Evolutionary conservation across 2,329 filamentous ascomycete species (phyloP), one percentile per base, ranked within the genome.

Genomic region (Alternaria infectoria): DNA sequence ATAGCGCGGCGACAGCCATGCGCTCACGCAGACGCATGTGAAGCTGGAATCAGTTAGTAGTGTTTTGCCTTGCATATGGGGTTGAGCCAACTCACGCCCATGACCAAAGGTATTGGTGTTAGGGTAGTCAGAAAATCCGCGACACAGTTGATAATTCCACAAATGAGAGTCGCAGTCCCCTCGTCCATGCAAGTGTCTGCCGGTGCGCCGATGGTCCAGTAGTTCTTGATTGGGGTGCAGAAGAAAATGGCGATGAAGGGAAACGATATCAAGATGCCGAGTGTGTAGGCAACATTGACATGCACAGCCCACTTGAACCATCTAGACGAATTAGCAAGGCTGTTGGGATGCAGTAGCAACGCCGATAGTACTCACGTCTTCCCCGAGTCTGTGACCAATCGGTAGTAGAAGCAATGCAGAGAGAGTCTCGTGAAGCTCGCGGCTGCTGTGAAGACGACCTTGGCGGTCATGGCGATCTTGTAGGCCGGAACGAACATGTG

Each of bases 351-450:
- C 32, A 3, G 3, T 2, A 36, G 15, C 13, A 8, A 36, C 4
- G 8, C 36, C 36, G 1, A 17, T 2, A 6, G 3, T 3, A 47
- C 62, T 54, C 44, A 65, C 62, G 23, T 21, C 36, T 68, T 52
- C 76, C 76, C 77, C n/a, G 77, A 79, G 62, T 84, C 81, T 10
- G 76, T 62, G 8, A 83, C 74, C 10, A 84, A 72, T 12, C 83
- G 78, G 56, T 83, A 83, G 65, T 84, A 85, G 68, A 84, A 83
- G 66, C 74, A 80, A 32, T 83, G 79, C 9, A 84, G 71, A 0
- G 81, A 83, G 15, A 83, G 71, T 15, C 83, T 74, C 0, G 81
- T 83, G 60, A 83, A 83, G 0, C 79, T 81, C 1, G 82, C 74
- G 2, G 82, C 81, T 12, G 77, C 68, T 2, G 76, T 78, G 64